Percentiles rank a stretch among this genome's conserved stretches.
Evolutionary conservation across 345 rosid genomes (phyloP).

Genomic region (Heritiera littoralis): DNA sequence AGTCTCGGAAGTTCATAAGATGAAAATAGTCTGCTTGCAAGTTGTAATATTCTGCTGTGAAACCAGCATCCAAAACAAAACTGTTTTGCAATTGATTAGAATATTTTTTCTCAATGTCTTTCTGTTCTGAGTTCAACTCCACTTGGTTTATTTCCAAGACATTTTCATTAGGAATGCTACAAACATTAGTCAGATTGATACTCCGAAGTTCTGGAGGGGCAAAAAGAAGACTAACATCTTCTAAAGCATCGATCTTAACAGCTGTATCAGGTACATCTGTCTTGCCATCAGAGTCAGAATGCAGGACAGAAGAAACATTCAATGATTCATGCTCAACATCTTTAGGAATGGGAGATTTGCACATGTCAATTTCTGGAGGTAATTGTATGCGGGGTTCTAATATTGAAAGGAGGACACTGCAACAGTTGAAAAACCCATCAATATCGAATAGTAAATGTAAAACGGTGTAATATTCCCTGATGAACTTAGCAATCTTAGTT

Average conservation of each 20-base stretch:
- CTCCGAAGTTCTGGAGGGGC: constrained; percentile 62
- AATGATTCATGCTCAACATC: constrained; percentile 43
- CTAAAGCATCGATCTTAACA: constrained; percentile 50
- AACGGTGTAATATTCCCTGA: neutral
- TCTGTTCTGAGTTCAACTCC: constrained; percentile 43
- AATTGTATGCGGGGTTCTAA: constrained; percentile 73
- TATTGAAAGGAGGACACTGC: constrained; percentile 82
- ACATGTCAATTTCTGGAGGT: constrained; percentile 74
- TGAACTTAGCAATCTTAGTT: neutral
- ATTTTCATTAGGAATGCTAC: constrained; percentile 33
- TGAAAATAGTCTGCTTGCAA: constrained; percentile 70
- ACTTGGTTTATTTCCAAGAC: constrained; percentile 29
- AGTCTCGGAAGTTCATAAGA: constrained; percentile 58
- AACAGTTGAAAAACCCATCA: constrained; percentile 26
- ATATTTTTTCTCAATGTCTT: constrained; percentile 34
- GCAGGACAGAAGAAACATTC: constrained; percentile 30
- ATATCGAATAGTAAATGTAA: constrained; percentile 2
- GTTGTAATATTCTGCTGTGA: constrained; percentile 54
- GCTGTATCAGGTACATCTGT: constrained; percentile 47
- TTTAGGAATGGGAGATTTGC: constrained; percentile 48
- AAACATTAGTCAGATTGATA: constrained; percentile 43
- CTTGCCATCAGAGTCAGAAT: constrained; percentile 47
- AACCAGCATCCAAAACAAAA: constrained; percentile 56
- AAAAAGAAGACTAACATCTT: constrained; percentile 60
- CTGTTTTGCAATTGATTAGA: constrained; percentile 37